Evolutionary conservation across 2,329 filamentous ascomycete species (phyloP), one percentile per base, ranked within the genome.

Genomic region (Didymella pomorum): DNA sequence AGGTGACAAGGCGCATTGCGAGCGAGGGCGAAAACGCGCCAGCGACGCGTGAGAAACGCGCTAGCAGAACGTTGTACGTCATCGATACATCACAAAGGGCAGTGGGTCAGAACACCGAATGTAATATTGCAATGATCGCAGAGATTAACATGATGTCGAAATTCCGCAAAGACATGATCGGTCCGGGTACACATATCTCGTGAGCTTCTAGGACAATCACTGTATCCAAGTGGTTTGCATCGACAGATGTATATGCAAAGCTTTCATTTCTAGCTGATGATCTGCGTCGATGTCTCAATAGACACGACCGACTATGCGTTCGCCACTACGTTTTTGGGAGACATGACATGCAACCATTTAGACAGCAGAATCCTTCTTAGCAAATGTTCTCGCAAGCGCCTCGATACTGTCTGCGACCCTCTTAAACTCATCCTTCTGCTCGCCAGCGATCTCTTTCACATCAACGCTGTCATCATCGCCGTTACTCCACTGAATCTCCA

Each of bases 341-440:
- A 31, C 12, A 4, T 31, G 12, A 31, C 18, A 25, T n/a, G 14
- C 4, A 26, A 43, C 3, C 1, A 3, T n/a, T 63, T 66, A 76
- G 16, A 77, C 60, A 18, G 76, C 69, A 54, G 71, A 69, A 52
- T 79, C 76, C 55, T 76, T 68, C 74, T 77, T 79, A 1, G 78
- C 78, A 53, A 79, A 79, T 21, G 69, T 72, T 65, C 78, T 72
- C 21, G 65, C 76, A 35, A 79, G 63, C 45, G 78, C 77, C 63
- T 79, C 76, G 39, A 80, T 77, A 60, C 76, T 78, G 29, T 79
- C 75, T n/a, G 65, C 74, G 18, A 80, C 71, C 29, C 78, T 66
- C 74, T 78, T 78, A 62, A 79, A 79, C 28, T 76, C 76, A 51
- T 79, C 73, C 70, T 79, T 80, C 61, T 76, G 73, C 73, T 80